Conservation (phyloP, 2,329 filamentous ascomycete genomes). For the Myrmaecium sp. region DNA sequence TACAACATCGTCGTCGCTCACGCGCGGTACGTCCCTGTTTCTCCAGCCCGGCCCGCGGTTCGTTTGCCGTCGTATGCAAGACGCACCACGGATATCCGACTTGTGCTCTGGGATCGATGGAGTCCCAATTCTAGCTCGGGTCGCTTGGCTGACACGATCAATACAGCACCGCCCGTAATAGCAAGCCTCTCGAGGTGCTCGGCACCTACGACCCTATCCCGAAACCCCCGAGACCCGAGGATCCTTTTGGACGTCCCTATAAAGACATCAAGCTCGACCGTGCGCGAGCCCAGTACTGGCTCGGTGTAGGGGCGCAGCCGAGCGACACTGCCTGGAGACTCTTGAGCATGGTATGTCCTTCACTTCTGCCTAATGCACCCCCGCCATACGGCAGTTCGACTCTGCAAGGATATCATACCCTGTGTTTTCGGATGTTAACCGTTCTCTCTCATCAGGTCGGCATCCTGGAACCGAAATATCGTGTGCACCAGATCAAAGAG, state of each 20-base stretch:
- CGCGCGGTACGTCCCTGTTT: constrained; percentile 47
- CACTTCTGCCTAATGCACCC: too few relatives aligned
- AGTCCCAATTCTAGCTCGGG: constrained; percentile 1
- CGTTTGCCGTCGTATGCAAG: neutral
- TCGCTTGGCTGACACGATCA: too few relatives aligned
- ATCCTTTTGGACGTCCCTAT: constrained; percentile 43
- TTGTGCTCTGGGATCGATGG: too few relatives aligned
- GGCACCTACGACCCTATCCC: constrained; percentile 46
- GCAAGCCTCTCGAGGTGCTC: constrained; percentile 83
- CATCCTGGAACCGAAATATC: constrained; percentile 20
- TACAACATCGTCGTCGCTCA: constrained; percentile 97
- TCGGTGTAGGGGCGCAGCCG: constrained; percentile 91
- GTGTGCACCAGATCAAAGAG: constrained; percentile 15
- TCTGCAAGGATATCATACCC: neutral
- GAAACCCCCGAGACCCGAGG: constrained; percentile 31
- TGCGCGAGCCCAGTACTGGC: constrained; percentile 76
- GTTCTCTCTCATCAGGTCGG: constrained; percentile 14
- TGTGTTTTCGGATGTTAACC: neutral
- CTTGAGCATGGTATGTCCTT: constrained; percentile 51
- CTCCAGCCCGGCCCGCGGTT: neutral
- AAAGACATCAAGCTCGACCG: constrained; percentile 86
- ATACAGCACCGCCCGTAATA: constrained; percentile 64
- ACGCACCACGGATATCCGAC: too few relatives aligned
- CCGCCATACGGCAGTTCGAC: neutral
- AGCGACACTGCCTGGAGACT: constrained; percentile 79